Evolutionary conservation across 306 rosid species (phyloP).

Genomic region (Alnus rubra): DNA sequence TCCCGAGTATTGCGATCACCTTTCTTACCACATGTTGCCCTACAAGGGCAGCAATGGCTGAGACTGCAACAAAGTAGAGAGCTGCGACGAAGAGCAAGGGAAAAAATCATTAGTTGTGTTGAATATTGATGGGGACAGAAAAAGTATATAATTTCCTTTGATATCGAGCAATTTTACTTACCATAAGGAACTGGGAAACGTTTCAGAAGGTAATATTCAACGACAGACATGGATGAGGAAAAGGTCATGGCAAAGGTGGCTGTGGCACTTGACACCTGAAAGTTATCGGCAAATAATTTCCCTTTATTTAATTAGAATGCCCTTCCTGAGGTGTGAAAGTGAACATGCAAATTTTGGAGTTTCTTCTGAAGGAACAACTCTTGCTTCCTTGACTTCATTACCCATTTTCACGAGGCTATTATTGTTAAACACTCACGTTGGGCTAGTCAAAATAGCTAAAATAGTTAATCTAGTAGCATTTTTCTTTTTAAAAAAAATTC

Average conservation of each 20-base stretch:
- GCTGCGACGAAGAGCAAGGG: slow-evolving; percentile 44
- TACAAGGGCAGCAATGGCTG: slow-evolving; percentile 63
- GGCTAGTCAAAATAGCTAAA: too few species aligned
- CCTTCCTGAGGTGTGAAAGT: neutral
- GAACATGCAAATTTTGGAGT: neutral
- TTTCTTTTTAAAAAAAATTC: too few species aligned
- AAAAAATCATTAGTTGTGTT: neutral
- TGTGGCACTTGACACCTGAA: slow-evolving; percentile 91
- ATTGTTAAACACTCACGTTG: too few species aligned
- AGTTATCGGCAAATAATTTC: too few species aligned
- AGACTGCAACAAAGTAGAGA: slow-evolving; percentile 60
- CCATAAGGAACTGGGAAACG: slow-evolving; percentile 94
- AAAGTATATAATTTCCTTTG: neutral
- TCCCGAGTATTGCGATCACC: slow-evolving; percentile 57
- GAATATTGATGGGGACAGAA: neutral
- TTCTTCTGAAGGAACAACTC: neutral
- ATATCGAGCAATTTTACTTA: slow-evolving; percentile 21
- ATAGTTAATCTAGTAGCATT: too few species aligned
- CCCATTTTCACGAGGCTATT: neutral
- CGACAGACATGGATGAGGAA: slow-evolving; percentile 95
- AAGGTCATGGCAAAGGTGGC: slow-evolving; percentile 94
- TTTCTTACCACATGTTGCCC: slow-evolving; percentile 83
- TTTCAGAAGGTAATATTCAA: slow-evolving; percentile 80
- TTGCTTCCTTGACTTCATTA: neutral
- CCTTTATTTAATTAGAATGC: too few species aligned